Base-by-base conservation (phyloP, 306 rosid species). In the Lupinus albus region DNA sequence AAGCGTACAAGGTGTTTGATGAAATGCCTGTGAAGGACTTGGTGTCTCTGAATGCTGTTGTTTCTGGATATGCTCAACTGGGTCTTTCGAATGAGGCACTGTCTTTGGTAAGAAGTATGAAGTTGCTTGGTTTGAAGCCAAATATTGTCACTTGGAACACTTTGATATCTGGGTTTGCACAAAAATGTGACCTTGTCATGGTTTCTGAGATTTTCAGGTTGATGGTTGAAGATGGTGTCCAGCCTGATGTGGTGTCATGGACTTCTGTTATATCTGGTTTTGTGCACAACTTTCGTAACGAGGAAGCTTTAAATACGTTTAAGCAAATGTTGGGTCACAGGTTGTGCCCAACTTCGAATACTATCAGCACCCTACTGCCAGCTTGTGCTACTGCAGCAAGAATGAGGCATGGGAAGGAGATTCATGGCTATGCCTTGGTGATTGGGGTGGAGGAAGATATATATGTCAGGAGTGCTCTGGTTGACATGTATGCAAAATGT, bases 401-500 rank as follows among this genome's bases (percentile, higher is more conserved):
- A 38, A 76, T 82, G 69, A 78, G 77, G 61, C 15, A 28, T 14
- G 98, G 98, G 67, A 85, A 79, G 78, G 98, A 84, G 77, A 72
- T 92, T 76, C 95, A 89, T 65, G 83, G 93, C 10, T 69, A 81
- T 8, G 80, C 91, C 0, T 60, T 84, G 66, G 82, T 79, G 39
- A 76, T 74, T 41, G 95, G 96, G 72, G 82, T 84, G 42, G 95
- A 81, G 71, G 78, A 76, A 59, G 91, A 87, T 77, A 56, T 86
- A 32, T 87, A 81, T 77, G 95, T 89, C 32, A 83, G 85, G 75
- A 89, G 91, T 80, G 96, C 96, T 58, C 82, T 92, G 33, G 86
- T 92, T 76, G 98, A 92, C 72, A 87, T 89, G 98, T 84, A 89
- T 42, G 84, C 96, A 18, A 92, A 92, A 84, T 92, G 96, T 33